Conservation (phyloP, 2,329 filamentous ascomycete genomes). For the Ophiostoma quercus region DNA sequence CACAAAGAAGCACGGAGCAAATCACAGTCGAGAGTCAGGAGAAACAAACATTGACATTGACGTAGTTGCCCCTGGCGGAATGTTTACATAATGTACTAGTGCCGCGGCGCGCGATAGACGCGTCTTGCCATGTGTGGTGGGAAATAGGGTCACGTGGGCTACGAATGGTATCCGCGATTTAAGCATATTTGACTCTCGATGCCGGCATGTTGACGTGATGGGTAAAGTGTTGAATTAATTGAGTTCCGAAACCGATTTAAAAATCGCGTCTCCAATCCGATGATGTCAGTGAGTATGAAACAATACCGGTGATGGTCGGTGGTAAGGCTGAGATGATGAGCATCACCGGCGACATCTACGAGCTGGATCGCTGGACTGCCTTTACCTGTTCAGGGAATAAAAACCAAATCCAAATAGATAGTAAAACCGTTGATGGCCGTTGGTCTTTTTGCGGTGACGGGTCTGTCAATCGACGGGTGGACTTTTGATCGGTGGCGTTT, state of each 20-base stretch:
- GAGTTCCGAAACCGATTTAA: neutral
- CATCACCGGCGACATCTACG: neutral
- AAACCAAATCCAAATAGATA: too few species aligned
- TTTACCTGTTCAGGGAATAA: too few species aligned
- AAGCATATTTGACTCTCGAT: neutral
- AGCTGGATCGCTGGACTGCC: too few species aligned
- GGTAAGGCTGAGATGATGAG: neutral
- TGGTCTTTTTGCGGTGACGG: too few species aligned
- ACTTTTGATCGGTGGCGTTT: neutral
- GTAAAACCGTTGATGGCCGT: neutral
- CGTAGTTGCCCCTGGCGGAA: conserved; percentile 8
- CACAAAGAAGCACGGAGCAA: neutral
- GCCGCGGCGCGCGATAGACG: conserved; percentile 6
- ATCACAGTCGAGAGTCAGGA: neutral
- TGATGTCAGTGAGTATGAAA: neutral
- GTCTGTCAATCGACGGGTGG: neutral
- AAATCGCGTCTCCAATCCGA: neutral
- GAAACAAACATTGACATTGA: conserved; percentile 5
- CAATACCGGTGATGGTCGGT: neutral
- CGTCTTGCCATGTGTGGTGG: conserved; percentile 6
- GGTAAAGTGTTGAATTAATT: neutral
- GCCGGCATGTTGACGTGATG: neutral
- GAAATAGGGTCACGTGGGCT: neutral
- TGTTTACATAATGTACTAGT: conserved; percentile 10
- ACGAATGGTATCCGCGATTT: neutral